Evolutionary conservation across 2,329 filamentous ascomycete species (phyloP), one percentile per base, ranked within the genome.

Genomic region (Colletotrichum scovillei): DNA sequence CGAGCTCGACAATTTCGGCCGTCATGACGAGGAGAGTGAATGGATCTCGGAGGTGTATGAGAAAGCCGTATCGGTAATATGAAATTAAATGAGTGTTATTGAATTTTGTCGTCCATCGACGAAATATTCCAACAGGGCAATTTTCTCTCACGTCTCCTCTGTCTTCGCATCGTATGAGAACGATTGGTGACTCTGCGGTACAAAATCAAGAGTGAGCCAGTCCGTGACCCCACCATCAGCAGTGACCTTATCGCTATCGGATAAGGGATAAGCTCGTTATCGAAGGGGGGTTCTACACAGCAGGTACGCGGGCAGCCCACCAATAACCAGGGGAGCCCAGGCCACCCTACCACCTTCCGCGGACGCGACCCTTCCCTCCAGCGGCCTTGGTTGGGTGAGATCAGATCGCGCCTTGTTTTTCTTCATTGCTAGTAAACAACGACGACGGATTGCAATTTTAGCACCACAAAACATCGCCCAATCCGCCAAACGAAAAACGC

Each of bases 1-100:
- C 93, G 3, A 95, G 85, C 24, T 87, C 85, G 30, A 81, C 82
- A 35, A 87, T 83, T 69, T 85, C 82, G 38, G 83, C 78, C 1
- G 82, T 81, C 86, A 87, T 87, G 19, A 28, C 60, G 62, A 26
- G 46, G 11, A 16, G 12, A 22, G 14, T 22, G 28, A 35, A n/a
- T 28, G 28, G 60, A 22, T 24, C 12, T 49, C 63, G 5, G 11
- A 42, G 22, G 19, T n/a, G 7, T 7, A 19, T 49, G 16, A 6
- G 9, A 2, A 7, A 16, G 4, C 14, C 2, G 26, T 46, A 32
- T 19, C 7, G 7, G 28, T 0, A n/a, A n/a, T 32, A 19, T 5
- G 11, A 12, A 11, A 0, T 24, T 11, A 9, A 16, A 28, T 9
- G 19, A 9, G 4, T 22, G 14, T 57, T 59, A 70, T 60, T 32